Base-by-base conservation (phyloP, 2,329 filamentous ascomycete genomes). In the Pseudopithomyces chartarum region DNA sequence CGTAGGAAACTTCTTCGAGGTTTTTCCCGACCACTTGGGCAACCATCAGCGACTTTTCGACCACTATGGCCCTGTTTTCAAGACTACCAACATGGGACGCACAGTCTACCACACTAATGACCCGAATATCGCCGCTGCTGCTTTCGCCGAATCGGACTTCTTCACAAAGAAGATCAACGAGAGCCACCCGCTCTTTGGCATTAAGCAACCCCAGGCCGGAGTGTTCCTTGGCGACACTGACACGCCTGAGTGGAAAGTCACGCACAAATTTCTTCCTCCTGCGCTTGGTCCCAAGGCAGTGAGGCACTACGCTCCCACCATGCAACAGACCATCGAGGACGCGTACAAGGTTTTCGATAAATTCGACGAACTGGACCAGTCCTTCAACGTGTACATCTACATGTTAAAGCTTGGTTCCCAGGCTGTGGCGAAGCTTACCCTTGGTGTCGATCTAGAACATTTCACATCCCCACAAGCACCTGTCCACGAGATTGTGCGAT, bases 201-300 rank as follows among this genome's bases (percentile, higher is more conserved):
- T 75, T 62, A 76, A 69, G 54, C 57, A 71, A 19, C 57, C 69
- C 6, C 56, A 62, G 17, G 72, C 72, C 6, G 61, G 57, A 36
- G 58, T 76, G 1, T 76, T 76, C 56, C 44, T 73, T 4, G 62
- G 61, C 3, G 83, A 85, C 62, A 85, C 83, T 0, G 77, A 83
- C 19, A 81, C 79, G 0, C 75, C 79, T 15, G 77, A 80, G 53
- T 86, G 81, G 81, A 73, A 66, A 40, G 52, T 80, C 0, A 80
- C 82, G 0, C 86, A 88, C 76, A 88, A 88, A 67, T 88, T 87
- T 69, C 61, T 88, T 0, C 84, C 85, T 0, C 85, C 86, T 0
- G 82, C 84, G 0, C 74, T 88, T 11, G 80, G 81, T 0, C 85
- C 85, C 32, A 86, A 85, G 64, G 85, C 85, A 0, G 84, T 88